Base-by-base conservation (phyloP, 208 protist species). In the Blechomonas ayalai region DNA sequence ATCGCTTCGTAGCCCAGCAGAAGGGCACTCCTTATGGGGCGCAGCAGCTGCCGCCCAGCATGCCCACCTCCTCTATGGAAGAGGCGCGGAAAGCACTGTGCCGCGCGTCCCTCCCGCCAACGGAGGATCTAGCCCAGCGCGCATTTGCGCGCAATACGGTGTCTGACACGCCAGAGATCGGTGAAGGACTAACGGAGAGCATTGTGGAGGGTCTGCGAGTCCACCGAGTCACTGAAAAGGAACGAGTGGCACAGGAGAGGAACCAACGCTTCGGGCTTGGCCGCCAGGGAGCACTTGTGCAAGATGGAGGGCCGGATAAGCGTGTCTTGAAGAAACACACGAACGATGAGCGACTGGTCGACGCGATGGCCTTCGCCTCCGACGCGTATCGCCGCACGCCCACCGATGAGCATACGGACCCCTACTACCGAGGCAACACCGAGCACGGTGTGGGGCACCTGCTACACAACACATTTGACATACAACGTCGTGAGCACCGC, bases 281-380 rank as follows among this genome's bases (percentile, higher is more conserved):
- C 23, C 72, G 86, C 19, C 82, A 91, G 39, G 72, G 75, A 2
- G 65, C 81, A 8, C 66, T 95, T n/a, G 82, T 92, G 48, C 79
- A 90, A 57, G 86, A 95, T 51, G 77, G 67, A 22, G 86, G 86
- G 1, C 86, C 86, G 8, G 86, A 95, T 51, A 40, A 69, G 23
- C 82, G 86, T 4, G 67, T 51, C 32, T 32, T 85, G 31, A 67
- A 79, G 62, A 73, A 73, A 46, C 73, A 89, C 58, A 74, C 52
- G 4, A 87, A 92, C 56, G 86, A 95, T 45, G 86, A 95, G 59
- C 76, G 82, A n/a, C 57, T 92, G 15, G 18, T 91, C 10, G 69
- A 89, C 45, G 86, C 86, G 3, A 54, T 76, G 54, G 20, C 49
- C 12, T 95, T 90, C 53, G 24, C 44, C 8, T 34, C 49, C 2